These are phyloP conservation scores for Fusarium multiceps DNA, from an alignment of 2,329 filamentous ascomycete species.

Conservation along the genomic window DNA sequence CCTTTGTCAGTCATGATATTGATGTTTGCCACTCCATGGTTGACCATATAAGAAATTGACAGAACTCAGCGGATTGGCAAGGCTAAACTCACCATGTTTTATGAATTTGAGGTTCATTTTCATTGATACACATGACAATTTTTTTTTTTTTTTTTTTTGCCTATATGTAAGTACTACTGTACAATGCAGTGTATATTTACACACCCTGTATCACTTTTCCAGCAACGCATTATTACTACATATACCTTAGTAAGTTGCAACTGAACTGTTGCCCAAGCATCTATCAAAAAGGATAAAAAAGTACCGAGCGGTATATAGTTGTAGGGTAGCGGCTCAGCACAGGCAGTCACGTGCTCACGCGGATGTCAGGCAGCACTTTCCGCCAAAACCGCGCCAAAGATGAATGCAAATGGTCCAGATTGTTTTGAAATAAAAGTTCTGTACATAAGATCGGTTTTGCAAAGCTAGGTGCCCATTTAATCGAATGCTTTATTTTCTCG, in stretches of 20 bases:
- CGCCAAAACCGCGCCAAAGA: not conserved
- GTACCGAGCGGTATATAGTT: not conserved
- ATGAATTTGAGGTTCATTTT: not conserved
- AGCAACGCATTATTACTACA: too few relatives aligned
- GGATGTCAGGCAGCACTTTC: not conserved
- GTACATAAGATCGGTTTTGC: not conserved
- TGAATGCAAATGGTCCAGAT: not conserved
- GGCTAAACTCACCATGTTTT: not conserved
- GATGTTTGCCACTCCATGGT: not conserved
- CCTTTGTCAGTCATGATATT: not conserved
- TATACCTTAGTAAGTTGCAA: not conserved
- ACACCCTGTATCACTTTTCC: too few relatives aligned
- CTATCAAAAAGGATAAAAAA: not conserved
- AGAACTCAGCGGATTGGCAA: not conserved
- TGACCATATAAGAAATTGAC: not conserved
- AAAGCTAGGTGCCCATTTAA: not conserved
- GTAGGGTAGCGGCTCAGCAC: not conserved
- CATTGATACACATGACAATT: not conserved
- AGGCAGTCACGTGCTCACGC: not conserved
- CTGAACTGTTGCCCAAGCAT: not conserved
- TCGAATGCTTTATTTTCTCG: not conserved
- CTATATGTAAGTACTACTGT: too few relatives aligned
- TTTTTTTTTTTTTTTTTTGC: too few relatives aligned
- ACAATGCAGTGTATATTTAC: too few relatives aligned
- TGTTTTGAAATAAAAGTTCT: not conserved